These are phyloP conservation scores for Saccharomyces uvarum DNA, from an alignment of 1,139 yeast genomes.

Conservation along the genomic window DNA sequence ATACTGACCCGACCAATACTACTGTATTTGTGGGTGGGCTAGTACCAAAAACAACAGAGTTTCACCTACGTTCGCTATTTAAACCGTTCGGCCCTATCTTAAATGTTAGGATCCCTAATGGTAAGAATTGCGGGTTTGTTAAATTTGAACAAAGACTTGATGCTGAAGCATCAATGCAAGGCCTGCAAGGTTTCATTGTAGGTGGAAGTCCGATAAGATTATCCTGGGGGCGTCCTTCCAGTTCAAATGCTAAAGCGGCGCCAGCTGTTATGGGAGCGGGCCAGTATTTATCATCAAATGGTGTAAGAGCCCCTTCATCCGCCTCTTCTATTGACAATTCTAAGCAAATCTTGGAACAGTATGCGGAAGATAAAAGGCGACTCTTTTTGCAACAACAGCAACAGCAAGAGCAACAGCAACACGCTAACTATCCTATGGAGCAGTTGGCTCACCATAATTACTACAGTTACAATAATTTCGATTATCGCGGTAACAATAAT, in stretches of 20 bases:
- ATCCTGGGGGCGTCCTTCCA: slow-evolving; percentile 69
- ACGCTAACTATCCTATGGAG: slow-evolving; percentile 4
- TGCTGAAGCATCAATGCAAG: slow-evolving; percentile 83
- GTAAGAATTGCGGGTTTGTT: slow-evolving; percentile 91
- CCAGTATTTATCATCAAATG: neutral
- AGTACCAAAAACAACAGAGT: slow-evolving; percentile 67
- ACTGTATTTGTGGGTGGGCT: slow-evolving; percentile 94
- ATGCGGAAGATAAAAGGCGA: slow-evolving; percentile 19
- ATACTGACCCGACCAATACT: slow-evolving; percentile 72
- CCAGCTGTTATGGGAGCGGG: slow-evolving; percentile 3
- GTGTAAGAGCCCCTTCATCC: neutral
- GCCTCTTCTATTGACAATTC: slow-evolving; percentile 5
- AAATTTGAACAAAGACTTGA: slow-evolving; percentile 71
- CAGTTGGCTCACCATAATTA: slow-evolving; percentile 4
- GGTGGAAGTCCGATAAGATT: slow-evolving; percentile 79
- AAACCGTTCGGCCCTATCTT: slow-evolving; percentile 79
- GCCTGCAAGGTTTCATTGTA: slow-evolving; percentile 88
- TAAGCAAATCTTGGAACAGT: slow-evolving; percentile 6
- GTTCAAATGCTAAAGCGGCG: slow-evolving; percentile 12
- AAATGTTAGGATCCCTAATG: slow-evolving; percentile 82
- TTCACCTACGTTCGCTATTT: slow-evolving; percentile 64
- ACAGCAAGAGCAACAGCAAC: slow-evolving; percentile 7
- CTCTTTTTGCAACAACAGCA: slow-evolving; percentile 23
- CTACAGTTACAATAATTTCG: slow-evolving; percentile 5
- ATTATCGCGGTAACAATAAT: slow-evolving; percentile 4